Conservation (phyloP, 2,329 filamentous ascomycete genomes). For the Colletotrichum cordylinicola region DNA sequence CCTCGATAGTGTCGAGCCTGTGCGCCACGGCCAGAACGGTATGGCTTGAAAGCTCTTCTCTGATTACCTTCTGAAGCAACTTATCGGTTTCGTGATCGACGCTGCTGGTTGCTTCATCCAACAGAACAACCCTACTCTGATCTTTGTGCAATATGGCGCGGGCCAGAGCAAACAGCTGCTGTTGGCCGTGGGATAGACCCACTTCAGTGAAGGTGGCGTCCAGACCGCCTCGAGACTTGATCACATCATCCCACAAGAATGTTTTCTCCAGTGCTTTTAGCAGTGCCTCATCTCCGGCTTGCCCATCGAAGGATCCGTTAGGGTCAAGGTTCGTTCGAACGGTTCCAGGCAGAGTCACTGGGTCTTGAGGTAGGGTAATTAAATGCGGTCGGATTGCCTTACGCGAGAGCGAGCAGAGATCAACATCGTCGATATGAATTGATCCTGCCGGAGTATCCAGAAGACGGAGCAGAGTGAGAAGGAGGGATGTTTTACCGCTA, state of each 20-base stretch:
- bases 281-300: constrained; percentile 25
- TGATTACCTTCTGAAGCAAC: constrained; percentile 27
- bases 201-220: neutral
- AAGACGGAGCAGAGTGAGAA: constrained; percentile 47
- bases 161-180: constrained; percentile 35
- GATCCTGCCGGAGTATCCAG: constrained; percentile 42
- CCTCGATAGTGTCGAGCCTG: constrained; percentile 24
- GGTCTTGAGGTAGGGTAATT: constrained; percentile 25
- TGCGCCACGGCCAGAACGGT: constrained; percentile 32
- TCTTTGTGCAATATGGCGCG: constrained; percentile 32
- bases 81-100: constrained; percentile 33
- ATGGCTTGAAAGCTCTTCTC: neutral
- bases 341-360: constrained; percentile 15
- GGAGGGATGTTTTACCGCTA: constrained; percentile 26
- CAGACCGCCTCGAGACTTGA: constrained; percentile 14
- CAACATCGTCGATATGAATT: constrained; percentile 39
- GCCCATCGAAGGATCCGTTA: constrained; percentile 2
- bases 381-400: constrained; percentile 21
- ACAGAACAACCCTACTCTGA: constrained; percentile 32
- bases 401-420: constrained; percentile 15
- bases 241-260: neutral
- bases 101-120: constrained; percentile 38
- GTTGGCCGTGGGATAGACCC: constrained; percentile 35
- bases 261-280: constrained; percentile 10
- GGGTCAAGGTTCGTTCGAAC: constrained; percentile 26